phyloP scores from a whole-genome alignment of 2,329 filamentous ascomycete species.

The Akanthomyces uredinophilus region DNA sequence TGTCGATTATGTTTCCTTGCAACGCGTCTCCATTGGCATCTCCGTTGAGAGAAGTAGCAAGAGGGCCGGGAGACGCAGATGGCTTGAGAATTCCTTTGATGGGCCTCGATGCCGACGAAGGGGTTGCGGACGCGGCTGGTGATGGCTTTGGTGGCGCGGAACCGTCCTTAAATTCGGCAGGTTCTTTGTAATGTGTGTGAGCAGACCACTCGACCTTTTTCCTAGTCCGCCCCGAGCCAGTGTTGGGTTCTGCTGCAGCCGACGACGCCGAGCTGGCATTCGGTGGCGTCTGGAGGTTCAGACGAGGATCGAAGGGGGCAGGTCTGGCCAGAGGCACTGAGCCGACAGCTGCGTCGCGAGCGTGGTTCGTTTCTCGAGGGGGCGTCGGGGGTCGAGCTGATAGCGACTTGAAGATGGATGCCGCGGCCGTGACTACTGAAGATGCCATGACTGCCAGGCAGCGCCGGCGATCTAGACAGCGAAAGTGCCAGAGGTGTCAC shows the following conservation, averaged over 20 bases:
- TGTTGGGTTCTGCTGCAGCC: slow-evolving; percentile 36
- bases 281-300: slow-evolving; percentile 49
- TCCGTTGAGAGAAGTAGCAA: slow-evolving; percentile 36
- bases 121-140: slow-evolving; percentile 33
- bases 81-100: slow-evolving; percentile 75
- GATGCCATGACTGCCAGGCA: slow-evolving; percentile 39
- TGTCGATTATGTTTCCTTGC: slow-evolving; percentile 60
- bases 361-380: slow-evolving; percentile 49
- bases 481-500: slow-evolving; percentile 14
- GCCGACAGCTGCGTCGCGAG: slow-evolving; percentile 30
- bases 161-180: slow-evolving; percentile 40
- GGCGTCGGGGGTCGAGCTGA: slow-evolving; percentile 61
- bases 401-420: slow-evolving; percentile 44
- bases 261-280: slow-evolving; percentile 41
- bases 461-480: slow-evolving; percentile 37
- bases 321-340: slow-evolving; percentile 31
- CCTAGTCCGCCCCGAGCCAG: slow-evolving; percentile 39
- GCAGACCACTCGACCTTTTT: slow-evolving; percentile 56
- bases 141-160: slow-evolving; percentile 34
- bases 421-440: slow-evolving; percentile 32
- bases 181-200: slow-evolving; percentile 52
- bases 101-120: slow-evolving; percentile 39
- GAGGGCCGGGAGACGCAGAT: slow-evolving; percentile 43
- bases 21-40: slow-evolving; percentile 35
- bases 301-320: slow-evolving; percentile 33